Conservation (phyloP, 1,139 yeast genomes). For the Geotrichum restrictum region DNA sequence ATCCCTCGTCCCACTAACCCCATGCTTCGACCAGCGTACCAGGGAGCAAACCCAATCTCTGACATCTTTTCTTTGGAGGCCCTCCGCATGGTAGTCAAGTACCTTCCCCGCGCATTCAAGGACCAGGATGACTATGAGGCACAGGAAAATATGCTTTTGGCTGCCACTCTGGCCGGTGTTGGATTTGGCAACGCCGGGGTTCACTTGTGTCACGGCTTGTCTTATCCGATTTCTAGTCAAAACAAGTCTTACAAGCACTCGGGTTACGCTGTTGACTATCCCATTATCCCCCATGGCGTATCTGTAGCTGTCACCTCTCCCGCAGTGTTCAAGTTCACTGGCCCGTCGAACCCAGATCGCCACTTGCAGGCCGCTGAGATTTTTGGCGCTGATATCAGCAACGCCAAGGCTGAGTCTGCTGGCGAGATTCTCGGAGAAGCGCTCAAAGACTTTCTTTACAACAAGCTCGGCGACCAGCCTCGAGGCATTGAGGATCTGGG, state of each 20-base stretch:
- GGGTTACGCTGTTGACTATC: conserved; percentile 41
- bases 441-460: conserved; percentile 37
- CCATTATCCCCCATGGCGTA: conserved; percentile 44
- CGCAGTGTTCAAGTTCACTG: conserved; percentile 42
- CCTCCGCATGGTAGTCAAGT: conserved; percentile 39
- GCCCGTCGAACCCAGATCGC: conserved; percentile 42
- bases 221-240: conserved; percentile 42
- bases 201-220: conserved; percentile 43
- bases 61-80: conserved; percentile 43
- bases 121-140: conserved; percentile 42
- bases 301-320: conserved; percentile 44
- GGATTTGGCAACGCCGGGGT: conserved; percentile 46
- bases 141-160: conserved; percentile 41
- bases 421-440: conserved; percentile 42
- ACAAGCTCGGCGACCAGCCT: conserved; percentile 39
- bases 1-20: conserved; percentile 42
- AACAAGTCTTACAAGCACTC: conserved; percentile 40
- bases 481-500: conserved; percentile 40
- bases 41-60: conserved; percentile 44
- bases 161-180: conserved; percentile 44
- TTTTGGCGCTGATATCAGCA: conserved; percentile 40
- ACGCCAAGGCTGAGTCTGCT: conserved; percentile 40
- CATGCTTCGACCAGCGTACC: conserved; percentile 42
- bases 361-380: conserved; percentile 41
- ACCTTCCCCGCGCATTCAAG: conserved; percentile 40